phyloP scores from a whole-genome alignment of 805 yeast species.

The Dipodascus geniculatus region DNA sequence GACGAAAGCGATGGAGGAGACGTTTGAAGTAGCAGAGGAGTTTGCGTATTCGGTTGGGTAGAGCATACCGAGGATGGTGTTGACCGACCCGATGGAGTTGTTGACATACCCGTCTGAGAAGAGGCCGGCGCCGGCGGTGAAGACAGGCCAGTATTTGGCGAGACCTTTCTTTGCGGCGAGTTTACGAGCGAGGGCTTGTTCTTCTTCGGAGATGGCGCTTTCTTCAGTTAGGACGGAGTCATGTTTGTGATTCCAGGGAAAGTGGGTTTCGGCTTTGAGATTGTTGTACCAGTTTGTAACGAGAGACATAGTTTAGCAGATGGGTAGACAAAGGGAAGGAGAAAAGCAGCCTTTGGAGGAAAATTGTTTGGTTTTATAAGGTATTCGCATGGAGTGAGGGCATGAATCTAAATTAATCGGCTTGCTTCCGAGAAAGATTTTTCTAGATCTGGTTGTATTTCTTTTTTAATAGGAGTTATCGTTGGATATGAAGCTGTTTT shows the following conservation, averaged over 20 bases:
- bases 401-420: background rate
- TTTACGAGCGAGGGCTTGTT: background rate
- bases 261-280: slow-evolving; percentile 6
- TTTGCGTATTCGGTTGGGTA: slow-evolving; percentile 52
- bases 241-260: slow-evolving; percentile 3
- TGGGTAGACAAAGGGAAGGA: background rate
- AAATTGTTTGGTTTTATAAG: background rate
- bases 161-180: slow-evolving; percentile 26
- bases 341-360: background rate
- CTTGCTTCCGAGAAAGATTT: no score
- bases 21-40: slow-evolving; percentile 65
- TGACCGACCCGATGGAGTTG: slow-evolving; percentile 68
- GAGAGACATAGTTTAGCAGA: background rate
- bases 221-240: background rate
- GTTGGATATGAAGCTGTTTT: no score
- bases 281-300: slow-evolving; percentile 6
- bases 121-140: slow-evolving; percentile 84
- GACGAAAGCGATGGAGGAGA: slow-evolving; percentile 78
- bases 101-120: slow-evolving; percentile 91
- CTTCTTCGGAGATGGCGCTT: background rate
- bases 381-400: background rate
- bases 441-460: background rate
- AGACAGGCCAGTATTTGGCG: slow-evolving; percentile 48
- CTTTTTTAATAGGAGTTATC: no score
- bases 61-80: slow-evolving; percentile 52